Base-by-base conservation (phyloP, 2,329 filamentous ascomycete genomes). In the Penicillium freii region DNA sequence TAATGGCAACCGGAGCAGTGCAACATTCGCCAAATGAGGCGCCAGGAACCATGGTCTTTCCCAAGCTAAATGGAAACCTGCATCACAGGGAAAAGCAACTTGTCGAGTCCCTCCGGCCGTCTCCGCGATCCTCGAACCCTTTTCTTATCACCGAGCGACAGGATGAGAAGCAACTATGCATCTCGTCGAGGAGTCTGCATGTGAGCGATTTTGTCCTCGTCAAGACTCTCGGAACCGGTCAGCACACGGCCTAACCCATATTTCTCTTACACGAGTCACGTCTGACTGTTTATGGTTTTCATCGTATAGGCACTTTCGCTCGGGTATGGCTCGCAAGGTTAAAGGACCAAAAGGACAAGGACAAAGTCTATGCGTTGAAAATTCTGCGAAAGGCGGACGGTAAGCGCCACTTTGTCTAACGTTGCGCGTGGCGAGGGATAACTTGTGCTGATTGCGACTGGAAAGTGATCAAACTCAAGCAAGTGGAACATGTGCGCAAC, bases 401-500 rank as follows among this genome's bases (percentile, higher is more conserved):
- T 80, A 66, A 64, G 68, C 40, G 40, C 39, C 47, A 25, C 48
- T 21, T 38, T 58, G 11, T 39, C n/a, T 23, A 36, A 27, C n/a
- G 11, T 58, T 60, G 51, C 38, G 33, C 52, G 29, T 45, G 46
- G 43, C 36, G 25, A 43, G 15, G 38, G 19, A 54, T 63, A 56
- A 59, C 29, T 34, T 34, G 59, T 48, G 58, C 51, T 48, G 44
- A 36, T 47, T 61, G 36, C 47, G 42, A 31, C 54, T 38, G 36
- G 34, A 49, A 58, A 80, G 79, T 81, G 52, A 79, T 81, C 67
- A 83, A 84, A 57, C 75, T 87, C 66, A 87, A 88, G 77, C 85
- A 88, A 67, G 84, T 88, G 61, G 85, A 87, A 74, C 85, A 87
- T 74, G 84, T 87, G 47, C 82, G 84, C 62, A 87, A 87, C 73